Conservation (phyloP, 2,329 filamentous ascomycete genomes). For the Trichoderma endophyticum region DNA sequence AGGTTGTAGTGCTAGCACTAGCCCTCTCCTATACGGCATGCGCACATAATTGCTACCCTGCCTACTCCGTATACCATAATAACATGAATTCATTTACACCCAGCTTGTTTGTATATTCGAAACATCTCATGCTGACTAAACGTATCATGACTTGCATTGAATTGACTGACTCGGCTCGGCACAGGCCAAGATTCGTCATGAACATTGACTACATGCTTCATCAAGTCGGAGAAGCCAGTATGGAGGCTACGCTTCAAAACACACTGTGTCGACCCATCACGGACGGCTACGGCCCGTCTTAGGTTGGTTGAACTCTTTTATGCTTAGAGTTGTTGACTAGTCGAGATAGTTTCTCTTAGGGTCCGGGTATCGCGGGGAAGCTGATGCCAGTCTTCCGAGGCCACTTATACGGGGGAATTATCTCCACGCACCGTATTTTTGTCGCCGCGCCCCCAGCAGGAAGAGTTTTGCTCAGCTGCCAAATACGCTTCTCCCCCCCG, state of each 20-base stretch:
- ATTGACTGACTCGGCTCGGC: background rate
- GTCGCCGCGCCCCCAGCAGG: background rate
- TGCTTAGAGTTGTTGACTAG: background rate
- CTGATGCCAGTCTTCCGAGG: background rate
- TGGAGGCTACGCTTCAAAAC: no score
- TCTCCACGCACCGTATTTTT: background rate
- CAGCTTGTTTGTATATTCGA: background rate
- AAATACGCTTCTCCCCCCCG: background rate
- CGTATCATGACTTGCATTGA: background rate
- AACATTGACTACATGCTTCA: background rate
- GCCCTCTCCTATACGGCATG: background rate
- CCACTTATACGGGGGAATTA: background rate
- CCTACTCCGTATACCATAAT: background rate
- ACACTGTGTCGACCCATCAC: background rate
- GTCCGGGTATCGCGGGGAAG: conserved; percentile 2
- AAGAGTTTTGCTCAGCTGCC: background rate
- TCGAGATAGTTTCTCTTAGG: background rate
- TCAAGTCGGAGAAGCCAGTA: no score
- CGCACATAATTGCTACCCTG: background rate
- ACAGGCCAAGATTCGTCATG: background rate
- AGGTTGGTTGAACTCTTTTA: background rate
- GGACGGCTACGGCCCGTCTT: background rate
- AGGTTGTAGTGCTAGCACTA: background rate
- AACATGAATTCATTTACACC: background rate
- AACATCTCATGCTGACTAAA: background rate